phyloP scores from a whole-genome alignment of 2,329 filamentous ascomycete species.

The Colletotrichum shisoi region DNA sequence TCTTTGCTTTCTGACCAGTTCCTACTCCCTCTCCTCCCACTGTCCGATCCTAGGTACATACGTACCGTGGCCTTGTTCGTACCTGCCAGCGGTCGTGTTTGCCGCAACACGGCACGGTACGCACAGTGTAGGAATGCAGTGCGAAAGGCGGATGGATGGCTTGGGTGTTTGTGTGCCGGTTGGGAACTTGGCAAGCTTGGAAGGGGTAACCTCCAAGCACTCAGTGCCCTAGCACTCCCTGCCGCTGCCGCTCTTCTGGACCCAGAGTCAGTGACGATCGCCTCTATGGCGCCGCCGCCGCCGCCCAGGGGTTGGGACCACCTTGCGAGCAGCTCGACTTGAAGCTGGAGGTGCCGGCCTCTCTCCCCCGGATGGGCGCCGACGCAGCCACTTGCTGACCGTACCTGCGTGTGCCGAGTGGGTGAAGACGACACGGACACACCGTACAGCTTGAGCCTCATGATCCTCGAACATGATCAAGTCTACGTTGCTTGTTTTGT shows the following conservation, averaged over 20 bases:
- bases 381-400: background rate
- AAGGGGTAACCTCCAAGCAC: conserved; percentile 9
- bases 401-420: background rate
- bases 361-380: background rate
- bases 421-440: background rate
- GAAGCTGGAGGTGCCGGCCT: conserved; percentile 2
- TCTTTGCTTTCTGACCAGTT: conserved; percentile 22
- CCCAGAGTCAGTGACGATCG: conserved; percentile 35
- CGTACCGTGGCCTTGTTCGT: background rate
- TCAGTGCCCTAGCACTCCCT: background rate
- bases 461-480: background rate
- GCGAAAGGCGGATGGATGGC: too few relatives aligned
- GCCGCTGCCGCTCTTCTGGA: background rate
- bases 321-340: conserved; percentile 31
- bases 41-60: background rate
- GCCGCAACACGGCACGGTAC: conserved; percentile 1
- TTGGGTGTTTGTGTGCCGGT: background rate
- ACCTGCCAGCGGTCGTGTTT: background rate
- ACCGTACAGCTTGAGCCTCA: conserved; percentile 1
- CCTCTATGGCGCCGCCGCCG: conserved; percentile 30
- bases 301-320: conserved; percentile 32
- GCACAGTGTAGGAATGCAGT: background rate
- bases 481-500: background rate
- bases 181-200: conserved; percentile 1
- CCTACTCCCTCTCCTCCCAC: background rate